These are phyloP conservation scores for Aspergillus chevalieri DNA, from an alignment of 2,329 filamentous ascomycete species.

Conservation along the genomic window DNA sequence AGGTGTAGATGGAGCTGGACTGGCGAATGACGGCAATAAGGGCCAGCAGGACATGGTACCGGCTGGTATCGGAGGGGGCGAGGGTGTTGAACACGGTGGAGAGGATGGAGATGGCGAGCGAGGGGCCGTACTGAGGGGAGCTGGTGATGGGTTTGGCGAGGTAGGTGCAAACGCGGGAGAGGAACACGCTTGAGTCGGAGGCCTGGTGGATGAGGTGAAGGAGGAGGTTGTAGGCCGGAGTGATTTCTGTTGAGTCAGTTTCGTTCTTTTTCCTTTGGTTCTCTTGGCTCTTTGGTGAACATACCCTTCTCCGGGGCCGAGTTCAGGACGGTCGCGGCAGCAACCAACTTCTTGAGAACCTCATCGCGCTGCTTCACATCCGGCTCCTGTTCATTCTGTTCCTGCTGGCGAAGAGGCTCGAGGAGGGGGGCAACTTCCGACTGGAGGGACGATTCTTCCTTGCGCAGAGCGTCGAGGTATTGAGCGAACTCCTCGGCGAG, in stretches of 20 bases:
- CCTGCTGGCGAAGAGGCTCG: slow-evolving; percentile 48
- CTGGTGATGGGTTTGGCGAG: slow-evolving; percentile 80
- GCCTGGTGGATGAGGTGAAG: slow-evolving; percentile 88
- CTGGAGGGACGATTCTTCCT: slow-evolving; percentile 54
- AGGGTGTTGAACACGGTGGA: slow-evolving; percentile 97
- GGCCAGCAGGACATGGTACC: slow-evolving; percentile 85
- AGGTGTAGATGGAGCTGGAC: slow-evolving; percentile 64
- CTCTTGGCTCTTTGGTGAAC: slow-evolving; percentile 13
- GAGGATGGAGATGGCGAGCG: slow-evolving; percentile 81
- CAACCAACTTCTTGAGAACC: slow-evolving; percentile 81
- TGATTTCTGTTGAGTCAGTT: slow-evolving; percentile 61
- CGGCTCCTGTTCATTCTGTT: slow-evolving; percentile 50
- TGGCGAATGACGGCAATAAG: slow-evolving; percentile 76
- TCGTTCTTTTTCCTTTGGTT: slow-evolving; percentile 2
- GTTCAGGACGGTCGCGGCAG: slow-evolving; percentile 70
- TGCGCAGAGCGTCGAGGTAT: slow-evolving; percentile 79
- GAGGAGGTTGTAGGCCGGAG: slow-evolving; percentile 92
- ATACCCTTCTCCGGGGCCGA: slow-evolving; percentile 78
- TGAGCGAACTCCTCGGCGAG: slow-evolving; percentile 90
- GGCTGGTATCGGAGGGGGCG: slow-evolving; percentile 65
- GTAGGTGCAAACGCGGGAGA: slow-evolving; percentile 82
- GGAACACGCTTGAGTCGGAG: slow-evolving; percentile 74
- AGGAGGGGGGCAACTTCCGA: slow-evolving; percentile 66
- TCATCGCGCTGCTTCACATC: slow-evolving; percentile 64
- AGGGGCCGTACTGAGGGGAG: slow-evolving; percentile 76